Evolutionary conservation across 495 filamentous ascomycete genomes (phyloP), one percentile per base, ranked within the genome.

Genomic region (Lophiostoma macrostomum): DNA sequence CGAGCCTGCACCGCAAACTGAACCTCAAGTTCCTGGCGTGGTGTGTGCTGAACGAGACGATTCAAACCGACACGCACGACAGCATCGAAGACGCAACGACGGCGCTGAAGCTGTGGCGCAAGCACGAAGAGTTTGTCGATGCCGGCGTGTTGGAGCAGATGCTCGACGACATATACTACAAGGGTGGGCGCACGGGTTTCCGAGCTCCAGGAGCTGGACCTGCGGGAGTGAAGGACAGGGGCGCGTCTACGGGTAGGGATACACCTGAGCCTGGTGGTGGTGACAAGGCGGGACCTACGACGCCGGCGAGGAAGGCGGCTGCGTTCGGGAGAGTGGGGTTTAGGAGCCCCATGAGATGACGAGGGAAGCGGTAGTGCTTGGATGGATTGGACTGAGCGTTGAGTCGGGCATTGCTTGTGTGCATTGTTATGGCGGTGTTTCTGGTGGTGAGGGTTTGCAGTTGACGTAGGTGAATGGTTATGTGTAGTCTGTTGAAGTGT

Each of bases 71-170:
- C 46, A 88, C 81, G 8, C 93, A 99, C 65, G 94, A 99, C 67
- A 87, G 82, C 0, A 90, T 96, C 50, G 93, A 96, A 66, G 93
- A 99, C 63, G 91, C 93, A 5, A 77, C 83, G 18, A 93, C 91
- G 40, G 91, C 94, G 5, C 75, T 97, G 14, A 85, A 85, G 64
- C 76, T 99, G 3, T 97, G 91, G 75, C 77, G 85, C 24, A 95
- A 95, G 67, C 96, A 89, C 65, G 77, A 84, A 45, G 90, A 97
- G 70, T 96, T 88, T 57, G 73, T 82, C 14, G 89, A 91, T 57
- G 88, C 86, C 0, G 93, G 91, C 1, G 80, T 94, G 13, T 74
- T 94, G 32, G 81, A 88, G 56, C 63, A 71, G 4, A 90, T 91
- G 67, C 76, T 96, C 31, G 78, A 87, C 60, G 86, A 91, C 53